Percentiles rank a stretch among this genome's conserved stretches.
These are phyloP conservation scores for Cyberlindnera mycetangii DNA, from an alignment of 805 yeast species.

Conservation along the genomic window DNA sequence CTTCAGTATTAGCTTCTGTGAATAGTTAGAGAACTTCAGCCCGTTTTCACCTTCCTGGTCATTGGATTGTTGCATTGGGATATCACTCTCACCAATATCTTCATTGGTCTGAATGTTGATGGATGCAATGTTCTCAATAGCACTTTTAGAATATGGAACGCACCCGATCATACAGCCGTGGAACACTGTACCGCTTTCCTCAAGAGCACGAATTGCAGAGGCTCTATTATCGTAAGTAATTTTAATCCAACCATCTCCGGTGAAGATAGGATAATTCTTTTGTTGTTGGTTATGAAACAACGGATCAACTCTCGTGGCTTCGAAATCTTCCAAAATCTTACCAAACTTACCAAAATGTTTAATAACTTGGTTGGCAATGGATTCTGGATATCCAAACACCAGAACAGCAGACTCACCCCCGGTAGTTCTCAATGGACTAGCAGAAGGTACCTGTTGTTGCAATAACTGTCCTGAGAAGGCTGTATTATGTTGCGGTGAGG, in stretches of 20 bases:
- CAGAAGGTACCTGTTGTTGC: conserved; percentile 1
- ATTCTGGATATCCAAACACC: conserved; percentile 87
- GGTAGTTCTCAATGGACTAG: conserved; percentile 1
- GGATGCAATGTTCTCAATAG: conserved; percentile 56
- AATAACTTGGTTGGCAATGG: conserved; percentile 61
- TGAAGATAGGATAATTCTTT: conserved; percentile 61
- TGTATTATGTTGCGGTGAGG: background rate
- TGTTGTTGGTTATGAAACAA: conserved; percentile 21
- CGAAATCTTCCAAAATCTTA: conserved; percentile 70
- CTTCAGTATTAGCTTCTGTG: conserved; percentile 34
- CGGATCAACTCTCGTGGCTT: conserved; percentile 33
- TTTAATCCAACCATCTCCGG: conserved; percentile 91
- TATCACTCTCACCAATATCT: conserved; percentile 43
- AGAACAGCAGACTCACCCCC: conserved; percentile 61
- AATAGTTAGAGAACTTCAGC: conserved; percentile 10
- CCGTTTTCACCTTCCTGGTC: conserved; percentile 17
- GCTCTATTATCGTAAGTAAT: conserved; percentile 74
- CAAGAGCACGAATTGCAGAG: conserved; percentile 78
- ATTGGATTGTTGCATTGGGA: conserved; percentile 13
- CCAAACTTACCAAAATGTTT: conserved; percentile 80
- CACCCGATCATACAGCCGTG: conserved; percentile 67
- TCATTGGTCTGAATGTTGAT: conserved; percentile 41
- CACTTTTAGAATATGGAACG: conserved; percentile 60
- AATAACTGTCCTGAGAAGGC: background rate
- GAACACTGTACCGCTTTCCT: conserved; percentile 74